Evolutionary conservation across 2,329 filamentous ascomycete species (phyloP), one percentile per base, ranked within the genome.

Genomic region (Teratosphaeria pseudoeucalypti): DNA sequence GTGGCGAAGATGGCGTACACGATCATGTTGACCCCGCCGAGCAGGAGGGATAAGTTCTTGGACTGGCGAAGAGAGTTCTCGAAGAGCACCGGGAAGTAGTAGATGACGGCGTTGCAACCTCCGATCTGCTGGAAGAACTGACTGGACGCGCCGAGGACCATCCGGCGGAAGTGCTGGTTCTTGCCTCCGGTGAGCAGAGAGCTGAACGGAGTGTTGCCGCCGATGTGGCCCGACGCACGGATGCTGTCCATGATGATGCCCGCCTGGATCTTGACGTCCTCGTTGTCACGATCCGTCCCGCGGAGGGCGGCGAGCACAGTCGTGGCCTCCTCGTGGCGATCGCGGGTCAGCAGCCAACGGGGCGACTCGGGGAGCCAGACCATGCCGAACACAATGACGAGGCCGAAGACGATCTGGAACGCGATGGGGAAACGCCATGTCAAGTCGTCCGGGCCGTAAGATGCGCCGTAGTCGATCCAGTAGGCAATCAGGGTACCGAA

Each of bases 241-340:
- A 77, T 75, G 58, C 72, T 72, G 66, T 91, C 87, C n/a, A 84
- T 74, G n/a, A 88, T 85, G 0, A 87, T 83, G 57, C 85, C 81
- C 66, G 81, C 80, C 72, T 88, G 82, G 10, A 79, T 68, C 54
- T 79, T 76, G 2, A 84, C 85, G 67, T 86, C 80, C 9, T 77
- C 74, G 63, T 82, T 78, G 54, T 85, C 78, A 81, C 62, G 61
- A 54, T 81, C 66, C 27, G 71, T 69, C 11, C 77, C 78, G 54
- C 73, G 73, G 5, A 83, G 76, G 6, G 78, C 79, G 12, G 80
- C 78, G 34, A 82, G 76, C 14, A 82, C 79, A 19, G 75, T 73
- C 49, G 76, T 74, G 55, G 73, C 81, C 65, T 76, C 81, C 61
- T 75, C 72, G 47, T 79, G 70, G 37, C 76, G 74, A 57, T 76